phyloP scores from a whole-genome alignment of 805 yeast genomes.

The Candida maesae region DNA sequence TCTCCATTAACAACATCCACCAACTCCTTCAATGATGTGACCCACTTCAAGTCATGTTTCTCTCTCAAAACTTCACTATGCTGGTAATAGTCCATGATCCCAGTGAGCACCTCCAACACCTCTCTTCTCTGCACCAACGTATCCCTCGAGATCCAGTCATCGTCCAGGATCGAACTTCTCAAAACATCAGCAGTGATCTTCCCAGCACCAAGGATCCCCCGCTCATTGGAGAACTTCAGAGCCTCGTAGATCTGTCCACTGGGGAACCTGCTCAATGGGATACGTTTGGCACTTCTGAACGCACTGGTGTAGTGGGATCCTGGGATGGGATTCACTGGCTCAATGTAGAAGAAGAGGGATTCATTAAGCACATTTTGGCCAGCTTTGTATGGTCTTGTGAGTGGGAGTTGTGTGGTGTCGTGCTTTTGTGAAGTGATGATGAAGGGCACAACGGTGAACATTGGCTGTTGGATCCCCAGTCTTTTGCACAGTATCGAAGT shows the following conservation, averaged over 20 bases:
- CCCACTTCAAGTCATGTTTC: neutral
- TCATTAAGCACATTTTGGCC: neutral
- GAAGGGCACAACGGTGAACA: neutral
- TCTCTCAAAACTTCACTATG: neutral
- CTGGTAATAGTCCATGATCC: slow-evolving; percentile 2
- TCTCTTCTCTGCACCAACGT: neutral
- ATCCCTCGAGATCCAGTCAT: neutral
- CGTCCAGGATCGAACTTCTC: slow-evolving; percentile 7
- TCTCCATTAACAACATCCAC: too few species aligned
- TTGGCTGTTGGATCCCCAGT: neutral
- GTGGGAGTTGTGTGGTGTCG: neutral
- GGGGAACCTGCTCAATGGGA: neutral
- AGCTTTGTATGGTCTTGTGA: neutral
- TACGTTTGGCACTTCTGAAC: neutral
- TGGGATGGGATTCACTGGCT: neutral
- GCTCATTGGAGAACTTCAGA: slow-evolving; percentile 5
- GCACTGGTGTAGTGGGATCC: neutral
- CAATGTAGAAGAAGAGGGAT: neutral
- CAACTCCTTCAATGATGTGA: too few species aligned
- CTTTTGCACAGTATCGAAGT: neutral
- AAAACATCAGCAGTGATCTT: slow-evolving; percentile 13
- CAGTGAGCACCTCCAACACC: slow-evolving; percentile 3
- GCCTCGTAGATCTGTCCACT: slow-evolving; percentile 8
- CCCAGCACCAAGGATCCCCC: slow-evolving; percentile 1
- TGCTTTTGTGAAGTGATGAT: neutral